Evolutionary conservation across 805 yeast species (phyloP), one percentile per base, ranked within the genome.

Genomic region (Debaryomyces prosopidis): DNA sequence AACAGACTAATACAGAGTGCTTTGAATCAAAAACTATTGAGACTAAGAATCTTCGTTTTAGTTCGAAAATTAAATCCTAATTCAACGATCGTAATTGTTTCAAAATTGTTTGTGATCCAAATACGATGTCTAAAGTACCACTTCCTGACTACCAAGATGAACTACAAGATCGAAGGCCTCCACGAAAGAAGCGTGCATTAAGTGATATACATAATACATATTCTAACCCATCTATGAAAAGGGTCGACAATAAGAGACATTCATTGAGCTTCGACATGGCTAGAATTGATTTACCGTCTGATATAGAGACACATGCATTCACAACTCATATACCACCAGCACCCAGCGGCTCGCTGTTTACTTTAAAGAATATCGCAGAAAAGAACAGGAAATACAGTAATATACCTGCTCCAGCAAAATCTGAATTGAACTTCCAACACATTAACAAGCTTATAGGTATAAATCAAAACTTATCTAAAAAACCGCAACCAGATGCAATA

Each of bases 191-290:
- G 46, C 53, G 62, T 23, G 55, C 54, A 9, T 51, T 59, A 6
- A 47, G 50, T 17, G 60, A 59, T 15, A 49, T 55, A 14, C 28
- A 33, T 14, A 50, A 52, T 33, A 48, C 37, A 9, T 18, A 28
- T 9, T 12, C 17, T 28, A 36, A 36, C 37, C 26, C n/a, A 34
- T 18, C n/a, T 6, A 19, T 16, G 37, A 18, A 27, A 33, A 40
- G 36, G 11, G 34, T 15, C 2, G 20, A 19, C 12, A 23, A 43
- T 3, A 52, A 52, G 37, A 42, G 58, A 34, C 49, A 51, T 18
- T 51, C 58, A 5, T 43, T 57, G n/a, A 60, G 56, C 7, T 54
- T 54, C 38, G 60, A 52, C 39, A 44, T 57, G 53, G 59, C 46
- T 12, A 47, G 50, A 27, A 57, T 57, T 35, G 47, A 40, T 14